Evolutionary conservation across 805 yeast species (phyloP).

Genomic region (Grigorovia humatica): DNA sequence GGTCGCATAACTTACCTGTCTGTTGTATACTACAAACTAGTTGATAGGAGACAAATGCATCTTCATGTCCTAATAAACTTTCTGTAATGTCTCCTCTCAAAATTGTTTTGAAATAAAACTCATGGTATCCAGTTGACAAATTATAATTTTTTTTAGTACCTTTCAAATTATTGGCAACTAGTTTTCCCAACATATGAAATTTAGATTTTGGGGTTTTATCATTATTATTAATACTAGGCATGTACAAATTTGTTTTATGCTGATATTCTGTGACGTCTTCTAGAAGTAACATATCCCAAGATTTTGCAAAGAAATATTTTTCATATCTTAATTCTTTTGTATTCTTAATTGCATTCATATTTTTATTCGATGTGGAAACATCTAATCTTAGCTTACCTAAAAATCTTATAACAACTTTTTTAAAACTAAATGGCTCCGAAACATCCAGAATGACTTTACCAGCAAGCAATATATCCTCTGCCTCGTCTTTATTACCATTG

Average conservation of each 20-base stretch:
- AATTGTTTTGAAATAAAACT: constrained; percentile 77
- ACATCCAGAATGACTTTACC: constrained; percentile 74
- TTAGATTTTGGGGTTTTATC: neutral
- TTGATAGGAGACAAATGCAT: constrained; percentile 62
- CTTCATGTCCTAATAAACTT: constrained; percentile 81
- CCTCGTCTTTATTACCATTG: constrained; percentile 69
- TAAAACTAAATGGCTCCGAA: constrained; percentile 62
- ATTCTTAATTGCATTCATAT: neutral
- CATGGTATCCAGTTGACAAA: constrained; percentile 67
- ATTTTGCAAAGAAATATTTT: constrained; percentile 59
- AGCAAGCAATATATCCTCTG: constrained; percentile 61
- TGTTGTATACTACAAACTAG: constrained; percentile 75
- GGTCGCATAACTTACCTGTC: constrained; percentile 59
- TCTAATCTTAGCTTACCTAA: constrained; percentile 57
- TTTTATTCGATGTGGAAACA: constrained; percentile 34
- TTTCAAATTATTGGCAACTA: no score
- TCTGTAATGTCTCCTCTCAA: constrained; percentile 81
- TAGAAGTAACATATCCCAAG: constrained; percentile 47
- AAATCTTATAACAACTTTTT: constrained; percentile 51
- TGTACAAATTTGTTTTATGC: no score
- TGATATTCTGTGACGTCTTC: neutral
- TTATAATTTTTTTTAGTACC: neutral
- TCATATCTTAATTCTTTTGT: constrained; percentile 34
- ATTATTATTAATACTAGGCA: no score
- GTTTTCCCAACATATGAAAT: neutral